phyloP scores from a whole-genome alignment of 768 basidiomycete species.

The Lactarius indigo region DNA sequence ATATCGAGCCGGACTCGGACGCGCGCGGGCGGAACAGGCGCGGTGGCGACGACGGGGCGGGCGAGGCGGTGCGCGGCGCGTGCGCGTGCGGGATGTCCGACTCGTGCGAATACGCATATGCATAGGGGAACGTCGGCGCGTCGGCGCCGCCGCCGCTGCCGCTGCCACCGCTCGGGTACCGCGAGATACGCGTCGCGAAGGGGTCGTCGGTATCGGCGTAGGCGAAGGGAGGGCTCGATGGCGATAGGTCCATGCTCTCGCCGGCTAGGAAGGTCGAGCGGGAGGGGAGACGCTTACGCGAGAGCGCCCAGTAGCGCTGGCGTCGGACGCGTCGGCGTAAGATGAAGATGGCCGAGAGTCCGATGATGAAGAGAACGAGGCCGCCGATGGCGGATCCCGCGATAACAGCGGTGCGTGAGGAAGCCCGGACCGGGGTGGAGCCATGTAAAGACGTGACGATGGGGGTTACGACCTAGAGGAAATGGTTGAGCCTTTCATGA shows the following conservation, averaged over 20 bases:
- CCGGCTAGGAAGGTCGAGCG: slow-evolving; percentile 18
- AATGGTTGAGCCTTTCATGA: background rate
- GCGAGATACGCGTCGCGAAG: background rate
- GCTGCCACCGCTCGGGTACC: background rate
- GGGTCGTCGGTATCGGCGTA: slow-evolving; percentile 3
- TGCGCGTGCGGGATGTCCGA: background rate
- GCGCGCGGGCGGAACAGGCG: slow-evolving; percentile 19
- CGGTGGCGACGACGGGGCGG: slow-evolving; percentile 6
- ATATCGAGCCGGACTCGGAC: slow-evolving; percentile 24
- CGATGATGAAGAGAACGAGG: slow-evolving; percentile 8
- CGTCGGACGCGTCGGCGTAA: slow-evolving; percentile 8
- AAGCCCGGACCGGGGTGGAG: background rate
- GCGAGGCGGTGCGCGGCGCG: background rate
- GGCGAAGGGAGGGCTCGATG: background rate
- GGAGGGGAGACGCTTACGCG: slow-evolving; percentile 15
- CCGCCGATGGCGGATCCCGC: slow-evolving; percentile 18
- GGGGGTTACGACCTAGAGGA: slow-evolving; percentile 18
- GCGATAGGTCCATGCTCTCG: slow-evolving; percentile 21
- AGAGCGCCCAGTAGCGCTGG: slow-evolving; percentile 18
- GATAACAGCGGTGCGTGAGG: slow-evolving; percentile 15
- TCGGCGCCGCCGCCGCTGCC: background rate
- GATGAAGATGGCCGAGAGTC: slow-evolving; percentile 17
- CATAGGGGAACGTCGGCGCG: background rate
- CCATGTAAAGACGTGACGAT: slow-evolving; percentile 19
- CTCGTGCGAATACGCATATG: background rate